Percentiles rank a stretch among this genome's conserved stretches.
Conservation (phyloP, 2,329 filamentous ascomycete genomes). For the Hypoxylon sp. region DNA sequence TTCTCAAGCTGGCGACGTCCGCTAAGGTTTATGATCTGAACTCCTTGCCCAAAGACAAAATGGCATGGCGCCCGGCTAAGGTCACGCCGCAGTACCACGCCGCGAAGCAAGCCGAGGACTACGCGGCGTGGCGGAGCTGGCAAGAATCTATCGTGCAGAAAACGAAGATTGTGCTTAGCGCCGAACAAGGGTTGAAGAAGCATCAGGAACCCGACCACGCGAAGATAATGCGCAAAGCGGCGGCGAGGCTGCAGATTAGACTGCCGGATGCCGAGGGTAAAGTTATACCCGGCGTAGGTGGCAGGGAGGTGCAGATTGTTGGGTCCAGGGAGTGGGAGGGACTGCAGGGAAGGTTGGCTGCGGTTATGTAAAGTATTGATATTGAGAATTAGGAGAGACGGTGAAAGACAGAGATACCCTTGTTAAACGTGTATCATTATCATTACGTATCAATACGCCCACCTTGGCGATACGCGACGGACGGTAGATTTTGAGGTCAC, state of each 20-base stretch:
- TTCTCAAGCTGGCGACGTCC: conserved; percentile 72
- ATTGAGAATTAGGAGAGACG: conserved; percentile 7
- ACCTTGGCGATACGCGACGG: conserved; percentile 7
- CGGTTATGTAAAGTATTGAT: conserved; percentile 44
- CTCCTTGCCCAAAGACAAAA: conserved; percentile 69
- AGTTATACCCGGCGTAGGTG: conserved; percentile 55
- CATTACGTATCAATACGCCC: conserved; percentile 30
- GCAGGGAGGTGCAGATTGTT: conserved; percentile 65
- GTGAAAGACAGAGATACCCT: conserved; percentile 38
- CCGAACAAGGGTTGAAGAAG: conserved; percentile 41
- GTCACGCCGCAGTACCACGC: conserved; percentile 76
- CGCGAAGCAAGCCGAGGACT: conserved; percentile 75
- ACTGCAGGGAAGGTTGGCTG: conserved; percentile 61
- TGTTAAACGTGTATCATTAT: conserved; percentile 15
- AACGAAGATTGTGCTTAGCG: conserved; percentile 58
- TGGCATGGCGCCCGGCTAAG: conserved; percentile 76
- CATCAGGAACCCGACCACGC: conserved; percentile 47
- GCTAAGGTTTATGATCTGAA: conserved; percentile 73
- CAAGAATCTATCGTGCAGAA: conserved; percentile 69
- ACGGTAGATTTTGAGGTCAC: conserved; percentile 11
- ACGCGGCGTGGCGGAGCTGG: conserved; percentile 73
- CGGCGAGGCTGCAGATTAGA: conserved; percentile 66
- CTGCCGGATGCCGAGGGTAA: conserved; percentile 65
- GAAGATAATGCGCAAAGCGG: conserved; percentile 52
- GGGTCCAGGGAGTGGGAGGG: conserved; percentile 70